Conservation (phyloP, 805 yeast species). For the Sugiyamaella marilandica region DNA sequence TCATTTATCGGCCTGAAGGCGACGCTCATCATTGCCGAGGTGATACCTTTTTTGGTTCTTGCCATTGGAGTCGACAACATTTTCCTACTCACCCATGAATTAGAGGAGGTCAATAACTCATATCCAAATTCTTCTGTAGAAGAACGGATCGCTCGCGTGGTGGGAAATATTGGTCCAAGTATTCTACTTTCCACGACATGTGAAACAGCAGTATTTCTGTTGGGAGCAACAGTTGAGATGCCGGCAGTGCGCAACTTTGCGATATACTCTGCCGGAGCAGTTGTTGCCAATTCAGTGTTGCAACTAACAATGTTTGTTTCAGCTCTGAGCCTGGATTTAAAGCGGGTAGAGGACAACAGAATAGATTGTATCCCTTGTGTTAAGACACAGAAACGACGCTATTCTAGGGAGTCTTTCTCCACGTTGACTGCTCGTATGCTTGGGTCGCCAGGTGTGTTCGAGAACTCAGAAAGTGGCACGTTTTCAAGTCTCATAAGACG, state of each 20-base stretch:
- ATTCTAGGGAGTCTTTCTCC: conserved; percentile 14
- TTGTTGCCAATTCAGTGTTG: conserved; percentile 64
- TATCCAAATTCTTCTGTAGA: conserved; percentile 48
- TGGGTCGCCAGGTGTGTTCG: conserved; percentile 19
- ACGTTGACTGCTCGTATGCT: conserved; percentile 17
- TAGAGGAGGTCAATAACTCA: conserved; percentile 48
- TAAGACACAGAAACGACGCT: conserved; percentile 21
- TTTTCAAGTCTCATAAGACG: conserved; percentile 30
- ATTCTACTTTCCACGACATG: conserved; percentile 71
- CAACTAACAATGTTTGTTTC: conserved; percentile 82
- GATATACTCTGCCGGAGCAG: conserved; percentile 81
- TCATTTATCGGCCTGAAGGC: conserved; percentile 74
- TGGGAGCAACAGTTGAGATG: conserved; percentile 83
- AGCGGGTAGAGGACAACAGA: conserved; percentile 52
- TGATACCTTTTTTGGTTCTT: conserved; percentile 84
- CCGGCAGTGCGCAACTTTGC: conserved; percentile 97
- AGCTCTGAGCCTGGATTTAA: conserved; percentile 61
- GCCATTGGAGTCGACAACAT: conserved; percentile 98
- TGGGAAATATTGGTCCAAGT: conserved; percentile 81
- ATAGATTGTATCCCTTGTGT: conserved; percentile 61
- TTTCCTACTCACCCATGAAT: conserved; percentile 77
- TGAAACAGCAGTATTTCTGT: conserved; percentile 71
- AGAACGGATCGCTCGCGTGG: conserved; percentile 56
- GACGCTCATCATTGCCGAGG: conserved; percentile 92
- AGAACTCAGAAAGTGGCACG: conserved; percentile 28